Base-by-base conservation (phyloP, 495 filamentous ascomycete species). In the Aspergillus ellipticus region DNA sequence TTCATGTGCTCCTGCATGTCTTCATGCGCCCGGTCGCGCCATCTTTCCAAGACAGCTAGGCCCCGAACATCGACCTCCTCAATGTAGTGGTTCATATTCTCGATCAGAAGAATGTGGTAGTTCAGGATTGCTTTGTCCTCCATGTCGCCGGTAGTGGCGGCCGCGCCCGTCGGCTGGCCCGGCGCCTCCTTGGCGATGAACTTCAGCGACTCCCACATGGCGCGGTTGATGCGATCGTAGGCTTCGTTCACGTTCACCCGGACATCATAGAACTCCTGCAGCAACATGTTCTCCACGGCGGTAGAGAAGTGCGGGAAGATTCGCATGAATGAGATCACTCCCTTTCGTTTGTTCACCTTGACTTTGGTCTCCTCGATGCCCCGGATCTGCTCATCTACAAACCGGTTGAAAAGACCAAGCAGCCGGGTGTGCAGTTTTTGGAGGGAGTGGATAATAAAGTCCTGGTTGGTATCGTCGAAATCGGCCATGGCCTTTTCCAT, bases 341-440 rank as follows among this genome's bases (percentile, higher is more conserved):
- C 93, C 72, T 95, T 96, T 55, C 93, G 86, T 77, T 97, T 97
- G 76, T 96, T 97, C 72, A 96, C 89, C 72, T 96, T 96, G 62
- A 97, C 93, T 71, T 96, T 97, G n/a, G 92, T 97, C 53, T 97
- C 93, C 70, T 97, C 93, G 57, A 97, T 96, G 24, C 90, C 92
- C 22, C 89, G 88, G 42, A 97, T 86, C 63, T 97, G 93, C 56
- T 96, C 90, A 66, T 97, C 94, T 22, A 96, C 84, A 59, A 97
- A 96, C 49, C 89, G 90, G 39, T 82, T 83, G 74, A 96, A 96
- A 20, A 90, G 80, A 28, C 79, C 82, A 55, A 86, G 82, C 33
- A 97, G 79, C 31, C 83, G 86, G 54, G 83, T 80, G 63, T 92
- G 89, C 7, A 96, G 68, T 65, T 90, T 92, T 58, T 90, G 86